Percentiles rank a stretch among this genome's conserved stretches.
phyloP scores from a whole-genome alignment of 768 basidiomycete species.

The Rhizopogon rudus region DNA sequence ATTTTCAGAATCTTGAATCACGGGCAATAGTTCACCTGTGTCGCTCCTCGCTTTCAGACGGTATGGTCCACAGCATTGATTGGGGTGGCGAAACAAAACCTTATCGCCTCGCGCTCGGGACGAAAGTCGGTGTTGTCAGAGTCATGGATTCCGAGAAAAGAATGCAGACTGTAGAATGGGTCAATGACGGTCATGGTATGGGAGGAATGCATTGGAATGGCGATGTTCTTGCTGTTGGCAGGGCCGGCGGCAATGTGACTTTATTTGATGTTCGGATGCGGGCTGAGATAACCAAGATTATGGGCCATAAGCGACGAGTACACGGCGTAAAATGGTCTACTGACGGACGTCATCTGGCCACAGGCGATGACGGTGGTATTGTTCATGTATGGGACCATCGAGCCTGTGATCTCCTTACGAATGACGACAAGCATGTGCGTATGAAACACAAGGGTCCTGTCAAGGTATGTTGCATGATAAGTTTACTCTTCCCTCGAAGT shows the following conservation, averaged over 20 bases:
- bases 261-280: constrained; percentile 33
- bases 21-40: constrained; percentile 50
- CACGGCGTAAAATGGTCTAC: constrained; percentile 38
- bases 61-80: constrained; percentile 41
- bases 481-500: neutral
- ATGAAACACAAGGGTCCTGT: constrained; percentile 40
- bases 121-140: constrained; percentile 43
- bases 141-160: constrained; percentile 45
- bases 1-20: constrained; percentile 57
- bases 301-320: constrained; percentile 29
- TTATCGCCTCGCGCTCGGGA: constrained; percentile 46
- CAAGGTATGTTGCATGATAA: constrained; percentile 26
- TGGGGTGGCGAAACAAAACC: constrained; percentile 44
- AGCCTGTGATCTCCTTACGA: constrained; percentile 25
- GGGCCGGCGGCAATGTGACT: constrained; percentile 32
- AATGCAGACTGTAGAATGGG: constrained; percentile 28
- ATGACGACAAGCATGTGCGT: constrained; percentile 30
- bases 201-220: constrained; percentile 39
- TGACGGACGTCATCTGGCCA: constrained; percentile 35
- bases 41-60: constrained; percentile 28
- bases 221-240: constrained; percentile 33
- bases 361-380: constrained; percentile 35
- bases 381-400: constrained; percentile 42
- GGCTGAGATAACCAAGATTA: constrained; percentile 21
- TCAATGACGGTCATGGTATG: constrained; percentile 26